Evolutionary conservation across 2,329 filamentous ascomycete genomes (phyloP).

Genomic region (Monosporascus cannonballus): DNA sequence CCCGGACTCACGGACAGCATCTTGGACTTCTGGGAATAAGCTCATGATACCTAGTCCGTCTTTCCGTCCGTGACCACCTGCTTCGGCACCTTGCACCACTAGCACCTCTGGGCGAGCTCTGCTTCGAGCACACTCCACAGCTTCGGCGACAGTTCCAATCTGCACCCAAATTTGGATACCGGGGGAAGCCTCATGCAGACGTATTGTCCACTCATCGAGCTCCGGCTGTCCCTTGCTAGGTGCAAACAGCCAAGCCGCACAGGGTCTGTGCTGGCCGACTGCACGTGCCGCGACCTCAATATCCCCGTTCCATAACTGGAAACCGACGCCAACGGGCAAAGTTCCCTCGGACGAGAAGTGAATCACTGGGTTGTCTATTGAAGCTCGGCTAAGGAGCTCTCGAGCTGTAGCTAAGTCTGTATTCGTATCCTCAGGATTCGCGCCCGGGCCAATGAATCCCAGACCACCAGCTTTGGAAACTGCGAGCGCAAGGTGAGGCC

Average conservation of each 20-base stretch:
- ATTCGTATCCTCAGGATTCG: slow-evolving; percentile 25
- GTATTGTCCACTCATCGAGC: slow-evolving; percentile 37
- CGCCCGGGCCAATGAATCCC: slow-evolving; percentile 38
- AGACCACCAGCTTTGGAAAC: slow-evolving; percentile 68
- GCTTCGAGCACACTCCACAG: slow-evolving; percentile 30
- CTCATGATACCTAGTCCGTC: slow-evolving; percentile 21
- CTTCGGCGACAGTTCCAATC: slow-evolving; percentile 41
- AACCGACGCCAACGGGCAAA: slow-evolving; percentile 42
- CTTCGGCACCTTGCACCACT: slow-evolving; percentile 46
- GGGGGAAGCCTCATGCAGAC: slow-evolving; percentile 32
- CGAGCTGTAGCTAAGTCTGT: slow-evolving; percentile 25
- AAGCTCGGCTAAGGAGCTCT: slow-evolving; percentile 8
- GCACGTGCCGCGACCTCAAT: slow-evolving; percentile 24
- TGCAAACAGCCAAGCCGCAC: slow-evolving; percentile 43
- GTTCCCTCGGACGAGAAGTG: slow-evolving; percentile 2
- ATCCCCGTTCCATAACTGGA: slow-evolving; percentile 38
- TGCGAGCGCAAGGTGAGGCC: slow-evolving; percentile 49
- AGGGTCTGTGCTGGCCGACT: slow-evolving; percentile 25
- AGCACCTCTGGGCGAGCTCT: slow-evolving; percentile 38
- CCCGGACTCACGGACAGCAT: slow-evolving; percentile 25
- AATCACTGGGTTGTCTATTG: neutral
- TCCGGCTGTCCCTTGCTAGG: slow-evolving; percentile 30
- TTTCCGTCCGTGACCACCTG: slow-evolving; percentile 44
- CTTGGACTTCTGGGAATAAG: slow-evolving; percentile 42
- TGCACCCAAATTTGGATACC: slow-evolving; percentile 46